phyloP scores from a whole-genome alignment of 2,329 filamentous ascomycete genomes.

The Coleophoma crateriformis region DNA sequence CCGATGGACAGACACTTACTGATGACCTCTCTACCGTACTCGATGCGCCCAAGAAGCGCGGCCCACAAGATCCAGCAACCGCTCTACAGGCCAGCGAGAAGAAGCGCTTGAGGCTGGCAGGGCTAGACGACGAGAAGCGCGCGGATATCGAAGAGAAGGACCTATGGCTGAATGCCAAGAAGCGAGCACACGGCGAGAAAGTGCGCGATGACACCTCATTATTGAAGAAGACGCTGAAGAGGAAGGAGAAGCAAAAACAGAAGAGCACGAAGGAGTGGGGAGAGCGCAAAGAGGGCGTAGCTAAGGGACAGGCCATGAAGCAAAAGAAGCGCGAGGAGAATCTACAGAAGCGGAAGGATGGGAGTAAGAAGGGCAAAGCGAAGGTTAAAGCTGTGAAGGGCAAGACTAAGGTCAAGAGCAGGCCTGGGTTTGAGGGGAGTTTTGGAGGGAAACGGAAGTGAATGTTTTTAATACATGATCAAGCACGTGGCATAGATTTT shows the following conservation, averaged over 20 bases:
- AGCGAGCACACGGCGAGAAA: constrained; percentile 82
- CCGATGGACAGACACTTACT: constrained; percentile 76
- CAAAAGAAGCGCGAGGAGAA: constrained; percentile 82
- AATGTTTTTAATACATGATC: background rate
- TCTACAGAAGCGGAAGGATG: constrained; percentile 66
- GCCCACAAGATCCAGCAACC: constrained; percentile 77
- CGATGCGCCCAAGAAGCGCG: constrained; percentile 69
- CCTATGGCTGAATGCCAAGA: constrained; percentile 85
- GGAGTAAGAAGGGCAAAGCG: constrained; percentile 59
- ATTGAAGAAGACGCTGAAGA: constrained; percentile 91
- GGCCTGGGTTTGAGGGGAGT: constrained; percentile 55
- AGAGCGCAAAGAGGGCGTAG: constrained; percentile 66
- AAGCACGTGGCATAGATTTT: too few species aligned
- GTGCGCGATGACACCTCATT: constrained; percentile 80
- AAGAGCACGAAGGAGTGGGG: constrained; percentile 89
- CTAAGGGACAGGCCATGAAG: constrained; percentile 69
- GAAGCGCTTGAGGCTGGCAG: constrained; percentile 74
- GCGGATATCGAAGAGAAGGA: constrained; percentile 91
- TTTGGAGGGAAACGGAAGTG: constrained; percentile 21
- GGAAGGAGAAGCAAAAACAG: constrained; percentile 83
- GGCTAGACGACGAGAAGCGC: constrained; percentile 73
- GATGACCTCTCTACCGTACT: constrained; percentile 58
- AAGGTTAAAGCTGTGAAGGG: constrained; percentile 44
- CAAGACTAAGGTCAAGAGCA: constrained; percentile 33
- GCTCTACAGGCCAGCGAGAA: constrained; percentile 82